phyloP scores from a whole-genome alignment of 805 yeast species.

The Myxozyma neotropica region DNA sequence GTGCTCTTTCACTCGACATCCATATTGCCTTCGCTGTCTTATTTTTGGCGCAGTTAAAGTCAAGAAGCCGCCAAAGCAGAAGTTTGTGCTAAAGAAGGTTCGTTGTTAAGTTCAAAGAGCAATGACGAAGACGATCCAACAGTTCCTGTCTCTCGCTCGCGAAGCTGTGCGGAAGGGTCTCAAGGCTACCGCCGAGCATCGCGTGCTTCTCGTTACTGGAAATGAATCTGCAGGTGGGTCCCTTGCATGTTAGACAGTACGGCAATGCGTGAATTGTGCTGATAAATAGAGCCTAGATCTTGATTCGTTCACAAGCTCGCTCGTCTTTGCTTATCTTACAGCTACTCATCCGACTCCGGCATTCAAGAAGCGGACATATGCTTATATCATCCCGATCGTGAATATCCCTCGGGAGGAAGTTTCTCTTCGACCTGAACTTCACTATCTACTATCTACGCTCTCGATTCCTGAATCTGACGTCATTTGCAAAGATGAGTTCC shows the following conservation, averaged over 20 bases:
- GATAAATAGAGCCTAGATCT: too few species aligned
- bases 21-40: neutral
- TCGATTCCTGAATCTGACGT: constrained; percentile 54
- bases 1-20: neutral
- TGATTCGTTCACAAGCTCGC: constrained; percentile 81
- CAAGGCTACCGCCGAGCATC: neutral
- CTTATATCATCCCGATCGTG: constrained; percentile 64
- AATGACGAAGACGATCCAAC: constrained; percentile 18
- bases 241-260: too few species aligned
- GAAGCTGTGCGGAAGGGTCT: constrained; percentile 20
- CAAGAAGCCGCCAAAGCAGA: too few species aligned
- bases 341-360: constrained; percentile 33
- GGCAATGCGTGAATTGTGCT: too few species aligned
- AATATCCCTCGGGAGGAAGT: constrained; percentile 73
- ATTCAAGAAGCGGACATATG: constrained; percentile 21
- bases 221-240: constrained; percentile 71
- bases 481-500: constrained; percentile 69
- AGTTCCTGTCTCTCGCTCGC: constrained; percentile 21
- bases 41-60: neutral
- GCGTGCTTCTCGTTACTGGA: constrained; percentile 59
- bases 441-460: constrained; percentile 52
- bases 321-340: constrained; percentile 67
- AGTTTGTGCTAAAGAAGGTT: too few species aligned
- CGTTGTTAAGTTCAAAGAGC: too few species aligned
- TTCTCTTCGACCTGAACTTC: constrained; percentile 69